These are phyloP conservation scores for Sugiyamaella mastotermitis DNA, from an alignment of 805 yeast species.

Conservation along the genomic window DNA sequence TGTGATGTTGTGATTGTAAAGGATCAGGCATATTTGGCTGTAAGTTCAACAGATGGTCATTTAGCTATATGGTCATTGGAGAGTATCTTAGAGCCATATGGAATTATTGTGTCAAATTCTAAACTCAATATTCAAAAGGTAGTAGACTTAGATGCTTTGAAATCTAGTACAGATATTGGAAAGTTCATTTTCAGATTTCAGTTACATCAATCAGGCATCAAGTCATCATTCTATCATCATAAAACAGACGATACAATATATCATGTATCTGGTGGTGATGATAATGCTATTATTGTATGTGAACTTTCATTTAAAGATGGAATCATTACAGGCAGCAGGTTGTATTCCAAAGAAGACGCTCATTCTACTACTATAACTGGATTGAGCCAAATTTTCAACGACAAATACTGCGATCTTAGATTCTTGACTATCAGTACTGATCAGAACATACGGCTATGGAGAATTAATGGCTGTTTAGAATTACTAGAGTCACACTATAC, in stretches of 20 bases:
- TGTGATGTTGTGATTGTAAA: conserved; percentile 40
- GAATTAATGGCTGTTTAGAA: conserved; percentile 28
- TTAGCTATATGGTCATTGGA: conserved; percentile 56
- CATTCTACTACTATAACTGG: conserved; percentile 87
- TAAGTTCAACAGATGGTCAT: conserved; percentile 82
- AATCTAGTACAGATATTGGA: background rate
- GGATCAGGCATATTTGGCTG: conserved; percentile 35
- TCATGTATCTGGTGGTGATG: conserved; percentile 86
- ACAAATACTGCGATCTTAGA: conserved; percentile 18
- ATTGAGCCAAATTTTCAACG: conserved; percentile 33
- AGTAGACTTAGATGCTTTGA: conserved; percentile 7
- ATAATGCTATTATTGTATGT: conserved; percentile 58
- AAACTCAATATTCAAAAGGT: too few species aligned
- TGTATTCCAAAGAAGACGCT: conserved; percentile 42
- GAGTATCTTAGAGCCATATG: background rate
- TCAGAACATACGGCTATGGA: conserved; percentile 70
- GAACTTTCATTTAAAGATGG: conserved; percentile 31
- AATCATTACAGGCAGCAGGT: conserved; percentile 11
- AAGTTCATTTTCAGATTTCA: conserved; percentile 19
- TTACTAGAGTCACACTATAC: conserved; percentile 49
- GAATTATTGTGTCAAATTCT: too few species aligned
- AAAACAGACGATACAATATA: conserved; percentile 12
- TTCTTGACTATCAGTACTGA: conserved; percentile 71
- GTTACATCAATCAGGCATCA: conserved; percentile 83
- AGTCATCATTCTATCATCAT: conserved; percentile 42